These are phyloP conservation scores for Aspergillus uvarum DNA, from an alignment of 2,329 filamentous ascomycete species.

Conservation along the genomic window DNA sequence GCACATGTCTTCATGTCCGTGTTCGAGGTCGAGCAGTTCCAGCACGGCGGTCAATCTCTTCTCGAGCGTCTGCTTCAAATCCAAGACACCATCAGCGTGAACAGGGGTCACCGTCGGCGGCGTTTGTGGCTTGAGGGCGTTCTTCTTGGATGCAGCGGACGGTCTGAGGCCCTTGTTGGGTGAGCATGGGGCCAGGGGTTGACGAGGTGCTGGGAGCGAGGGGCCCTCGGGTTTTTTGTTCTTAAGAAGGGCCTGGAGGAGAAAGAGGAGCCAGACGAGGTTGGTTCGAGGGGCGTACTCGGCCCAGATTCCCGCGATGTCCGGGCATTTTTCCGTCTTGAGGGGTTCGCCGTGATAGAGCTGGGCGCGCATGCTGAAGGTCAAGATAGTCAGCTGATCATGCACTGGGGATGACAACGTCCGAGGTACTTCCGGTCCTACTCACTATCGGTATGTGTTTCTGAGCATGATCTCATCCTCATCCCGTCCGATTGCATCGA, in stretches of 20 bases:
- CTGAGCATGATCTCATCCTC: slow-evolving; percentile 42
- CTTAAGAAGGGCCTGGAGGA: slow-evolving; percentile 57
- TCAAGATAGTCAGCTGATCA: not conserved
- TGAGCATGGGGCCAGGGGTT: slow-evolving; percentile 35
- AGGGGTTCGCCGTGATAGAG: slow-evolving; percentile 48
- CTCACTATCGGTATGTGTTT: slow-evolving; percentile 46
- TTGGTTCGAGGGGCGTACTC: slow-evolving; percentile 61
- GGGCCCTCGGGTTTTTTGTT: slow-evolving; percentile 28
- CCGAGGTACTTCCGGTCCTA: not conserved
- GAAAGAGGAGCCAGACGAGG: slow-evolving; percentile 62
- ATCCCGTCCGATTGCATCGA: slow-evolving; percentile 43
- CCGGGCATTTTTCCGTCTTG: slow-evolving; percentile 33
- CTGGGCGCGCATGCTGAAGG: slow-evolving; percentile 41
- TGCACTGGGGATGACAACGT: too few species aligned
- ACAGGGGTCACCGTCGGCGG: not conserved
- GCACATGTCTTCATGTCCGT: slow-evolving; percentile 42
- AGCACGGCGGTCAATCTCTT: slow-evolving; percentile 34
- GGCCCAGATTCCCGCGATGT: slow-evolving; percentile 50
- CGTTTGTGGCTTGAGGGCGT: not conserved
- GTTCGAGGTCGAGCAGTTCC: slow-evolving; percentile 38
- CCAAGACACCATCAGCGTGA: slow-evolving; percentile 18
- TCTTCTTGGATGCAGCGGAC: slow-evolving; percentile 9
- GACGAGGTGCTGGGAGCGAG: slow-evolving; percentile 17
- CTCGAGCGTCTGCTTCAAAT: slow-evolving; percentile 32
- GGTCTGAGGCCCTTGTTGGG: slow-evolving; percentile 28